Evolutionary conservation across 129 eudicot genomes (phyloP).

Genomic region (Flaveria ramosissima): DNA sequence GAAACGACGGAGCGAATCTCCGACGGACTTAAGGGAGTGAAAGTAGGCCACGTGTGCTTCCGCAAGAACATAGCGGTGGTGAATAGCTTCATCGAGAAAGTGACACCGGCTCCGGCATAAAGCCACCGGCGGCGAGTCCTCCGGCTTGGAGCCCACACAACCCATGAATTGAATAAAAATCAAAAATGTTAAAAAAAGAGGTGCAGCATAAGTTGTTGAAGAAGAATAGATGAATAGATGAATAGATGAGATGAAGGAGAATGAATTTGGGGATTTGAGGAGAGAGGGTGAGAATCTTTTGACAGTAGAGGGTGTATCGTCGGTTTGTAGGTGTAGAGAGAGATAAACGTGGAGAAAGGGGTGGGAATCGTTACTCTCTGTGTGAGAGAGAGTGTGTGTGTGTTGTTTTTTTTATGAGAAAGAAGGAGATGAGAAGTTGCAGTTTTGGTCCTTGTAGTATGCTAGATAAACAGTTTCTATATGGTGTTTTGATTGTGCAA

Average conservation of each 20-base stretch:
- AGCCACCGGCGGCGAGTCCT: slow-evolving; percentile 67
- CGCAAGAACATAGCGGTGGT: slow-evolving; percentile 63
- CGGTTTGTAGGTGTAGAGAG: slow-evolving; percentile 40
- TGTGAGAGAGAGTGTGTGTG: slow-evolving; percentile 19
- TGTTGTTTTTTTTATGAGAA: not conserved
- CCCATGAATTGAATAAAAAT: slow-evolving; percentile 49
- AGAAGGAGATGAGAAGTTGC: not conserved
- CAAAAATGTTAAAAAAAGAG: not conserved
- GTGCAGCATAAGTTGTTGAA: slow-evolving; percentile 6
- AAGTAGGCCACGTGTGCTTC: slow-evolving; percentile 74
- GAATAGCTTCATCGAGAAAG: slow-evolving; percentile 71
- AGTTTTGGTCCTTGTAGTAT: slow-evolving; percentile 3
- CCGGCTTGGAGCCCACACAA: slow-evolving; percentile 76
- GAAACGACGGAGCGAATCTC: slow-evolving; percentile 58
- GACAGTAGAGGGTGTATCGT: slow-evolving; percentile 52
- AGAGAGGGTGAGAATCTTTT: slow-evolving; percentile 35
- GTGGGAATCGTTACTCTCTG: slow-evolving; percentile 13
- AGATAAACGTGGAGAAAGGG: slow-evolving; percentile 25
- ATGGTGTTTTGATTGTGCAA: not conserved
- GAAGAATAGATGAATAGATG: not conserved
- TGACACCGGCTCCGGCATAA: slow-evolving; percentile 67
- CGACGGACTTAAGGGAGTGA: slow-evolving; percentile 62
- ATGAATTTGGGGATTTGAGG: slow-evolving; percentile 33
- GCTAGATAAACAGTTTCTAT: not conserved
- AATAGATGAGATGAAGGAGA: slow-evolving; percentile 11